Evolutionary conservation across 176 grass and related monocot genomes (phyloP), one percentile per base, ranked within the genome.

Genomic region (Puccinellia tenuiflora): DNA sequence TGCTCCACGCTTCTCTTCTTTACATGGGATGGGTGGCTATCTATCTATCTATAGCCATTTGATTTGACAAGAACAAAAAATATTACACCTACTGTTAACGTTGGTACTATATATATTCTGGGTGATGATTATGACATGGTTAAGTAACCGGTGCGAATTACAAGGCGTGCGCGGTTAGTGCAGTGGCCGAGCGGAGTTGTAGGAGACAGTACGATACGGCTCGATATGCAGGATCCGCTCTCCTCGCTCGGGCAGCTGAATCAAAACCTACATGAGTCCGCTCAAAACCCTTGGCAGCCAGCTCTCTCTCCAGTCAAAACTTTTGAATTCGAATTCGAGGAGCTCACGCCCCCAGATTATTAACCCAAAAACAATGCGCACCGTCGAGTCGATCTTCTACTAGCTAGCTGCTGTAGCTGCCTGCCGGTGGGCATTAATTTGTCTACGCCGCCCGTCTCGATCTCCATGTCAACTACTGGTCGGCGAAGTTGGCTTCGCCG

Each of bases 1-100:
- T 17, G 47, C 66, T 65, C 68, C 86, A 84, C 78, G 84, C 90
- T 72, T 68, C 78, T 81, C 73, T 30, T 89, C 69, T 89, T 89
- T 84, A 77, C 76, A 84, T 87, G 87, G 39, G 40, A 8, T 10
- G n/a, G n/a, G 63, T 53, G 9, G 28, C 45, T 22, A 39, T 13
- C 64, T 59, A 21, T n/a, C n/a, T n/a, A 1, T 26, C 57, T 29
- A 26, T 2, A 42, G 35, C 85, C 55, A 35, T 73, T 76, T 21
- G 47, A 33, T 69, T 24, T 51, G 79, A 22, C 57, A 64, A n/a
- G 1, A 24, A 48, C 46, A 48, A 48, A 48, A 47, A 48, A 16
- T 22, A 30, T 4, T 31, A 17, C 17, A 7, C 18, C 6, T 33
- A 29, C 68, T 30, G 24, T 47, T 34, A 33, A 9, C 15, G 43